Conservation (phyloP, 768 basidiomycete species). For the Gautieria morchelliformis region DNA sequence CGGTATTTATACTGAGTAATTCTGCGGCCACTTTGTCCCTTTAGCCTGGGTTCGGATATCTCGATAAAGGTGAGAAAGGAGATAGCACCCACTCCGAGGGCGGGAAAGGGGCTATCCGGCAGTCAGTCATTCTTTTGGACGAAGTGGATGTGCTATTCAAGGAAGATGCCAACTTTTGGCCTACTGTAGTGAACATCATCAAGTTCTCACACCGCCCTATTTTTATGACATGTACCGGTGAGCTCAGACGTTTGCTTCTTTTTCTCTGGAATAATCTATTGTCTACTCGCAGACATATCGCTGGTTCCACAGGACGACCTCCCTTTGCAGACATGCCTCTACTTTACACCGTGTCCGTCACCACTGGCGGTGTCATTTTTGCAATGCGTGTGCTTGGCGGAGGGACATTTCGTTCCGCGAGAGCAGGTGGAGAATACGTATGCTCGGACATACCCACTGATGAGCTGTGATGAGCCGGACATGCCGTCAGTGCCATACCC, state of each 20-base stretch:
- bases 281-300: conserved; percentile 44
- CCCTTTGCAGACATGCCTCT: conserved; percentile 63
- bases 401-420: conserved; percentile 40
- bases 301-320: conserved; percentile 66
- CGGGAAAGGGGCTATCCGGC: conserved; percentile 35
- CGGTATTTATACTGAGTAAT: neutral
- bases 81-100: neutral
- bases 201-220: conserved; percentile 79
- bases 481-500: conserved; percentile 24
- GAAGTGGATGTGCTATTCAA: conserved; percentile 92
- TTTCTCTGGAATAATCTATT: conserved; percentile 10
- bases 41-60: neutral
- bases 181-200: conserved; percentile 71
- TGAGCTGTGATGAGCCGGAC: conserved; percentile 24
- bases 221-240: conserved; percentile 92
- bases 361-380: conserved; percentile 58
- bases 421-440: conserved; percentile 38
- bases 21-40: neutral
- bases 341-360: conserved; percentile 51
- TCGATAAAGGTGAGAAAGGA: neutral
- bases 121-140: conserved; percentile 86
- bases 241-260: conserved; percentile 16
- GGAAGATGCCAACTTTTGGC: conserved; percentile 83
- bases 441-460: conserved; percentile 21
- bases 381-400: conserved; percentile 46